Evolutionary conservation across 352 stramenopile genomes (phyloP), one percentile per base, ranked within the genome.

Genomic region (Globisporangium spinosum): DNA sequence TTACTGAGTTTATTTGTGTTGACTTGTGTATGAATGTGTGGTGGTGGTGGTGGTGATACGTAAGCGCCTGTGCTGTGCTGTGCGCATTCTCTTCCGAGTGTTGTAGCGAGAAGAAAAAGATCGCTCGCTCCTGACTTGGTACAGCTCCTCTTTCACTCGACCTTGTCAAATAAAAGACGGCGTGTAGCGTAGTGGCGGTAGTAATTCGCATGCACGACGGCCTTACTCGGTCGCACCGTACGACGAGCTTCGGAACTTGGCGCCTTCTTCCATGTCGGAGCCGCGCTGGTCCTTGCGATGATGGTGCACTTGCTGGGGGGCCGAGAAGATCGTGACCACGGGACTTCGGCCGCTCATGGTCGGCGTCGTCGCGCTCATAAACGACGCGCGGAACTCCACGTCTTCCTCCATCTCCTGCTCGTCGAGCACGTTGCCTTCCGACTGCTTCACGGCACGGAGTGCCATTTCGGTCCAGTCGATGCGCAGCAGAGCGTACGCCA

Each of bases 391-490:
- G 69, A 89, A 62, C 47, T 75, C 65, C 8, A 93, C 80, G 56
- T 94, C 83, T 53, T 88, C 79, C 49, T 80, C 70, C 70, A 91
- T 76, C 62, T 94, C 83, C 25, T 80, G 59, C 35, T 80, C 65
- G 67, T 87, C 75, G 17, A 81, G 62, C n/a, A 70, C 57, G 35
- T 88, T 70, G 35, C 78, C 79, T 35, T 92, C 85, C 4, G 83
- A 90, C 61, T 83, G 82, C 47, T 78, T 68, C n/a, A 92, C 83
- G 1, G 85, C 85, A 0, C 78, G 79, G 7, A 73, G 74, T 51
- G 83, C 83, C 76, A 94, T 91, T 53, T 82, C 77, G 12, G 70
- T 62, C 85, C 85, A 94, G 74, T 94, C 80, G 47, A 94, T 87
- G 32, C 80, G 76, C 32, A 73, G 71, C 27, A 94, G 60, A 13